Evolutionary conservation across 2,329 filamentous ascomycete genomes (phyloP).

Genomic region (Tolypocladium tundrense): DNA sequence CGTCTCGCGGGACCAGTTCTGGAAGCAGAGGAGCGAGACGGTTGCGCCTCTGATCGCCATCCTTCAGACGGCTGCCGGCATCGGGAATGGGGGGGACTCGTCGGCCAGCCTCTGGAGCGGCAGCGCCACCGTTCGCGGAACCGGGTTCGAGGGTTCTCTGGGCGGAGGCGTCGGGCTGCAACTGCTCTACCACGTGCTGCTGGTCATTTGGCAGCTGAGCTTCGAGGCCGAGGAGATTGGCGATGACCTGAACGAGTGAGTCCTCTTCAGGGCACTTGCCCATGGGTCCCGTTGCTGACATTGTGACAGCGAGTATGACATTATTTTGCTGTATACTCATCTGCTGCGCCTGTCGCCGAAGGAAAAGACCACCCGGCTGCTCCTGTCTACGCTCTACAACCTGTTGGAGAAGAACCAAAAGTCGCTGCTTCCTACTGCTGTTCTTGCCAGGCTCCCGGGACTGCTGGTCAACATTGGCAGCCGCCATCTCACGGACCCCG

Average conservation of each 20-base stretch:
- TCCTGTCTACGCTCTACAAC: conserved; percentile 83
- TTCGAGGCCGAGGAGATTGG: conserved; percentile 73
- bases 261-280: conserved; percentile 9
- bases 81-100: conserved; percentile 53
- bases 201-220: conserved; percentile 93
- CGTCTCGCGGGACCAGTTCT: conserved; percentile 72
- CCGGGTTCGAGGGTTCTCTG: conserved; percentile 50
- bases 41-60: conserved; percentile 74
- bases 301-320: conserved; percentile 71
- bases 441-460: conserved; percentile 69
- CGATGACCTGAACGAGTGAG: conserved; percentile 76
- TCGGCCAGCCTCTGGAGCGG: conserved; percentile 53
- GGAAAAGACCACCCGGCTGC: conserved; percentile 90
- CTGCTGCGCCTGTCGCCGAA: conserved; percentile 88
- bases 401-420: conserved; percentile 62
- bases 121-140: conserved; percentile 40
- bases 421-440: conserved; percentile 71
- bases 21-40: conserved; percentile 82
- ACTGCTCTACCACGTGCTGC: conserved; percentile 83
- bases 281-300: not conserved
- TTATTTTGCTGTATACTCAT: conserved; percentile 84
- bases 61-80: conserved; percentile 66
- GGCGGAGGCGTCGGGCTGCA: conserved; percentile 85
- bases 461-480: conserved; percentile 53
- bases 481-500: conserved; percentile 54